Evolutionary conservation across 495 filamentous ascomycete genomes (phyloP).

Genomic region (Penicillium coffeae): DNA sequence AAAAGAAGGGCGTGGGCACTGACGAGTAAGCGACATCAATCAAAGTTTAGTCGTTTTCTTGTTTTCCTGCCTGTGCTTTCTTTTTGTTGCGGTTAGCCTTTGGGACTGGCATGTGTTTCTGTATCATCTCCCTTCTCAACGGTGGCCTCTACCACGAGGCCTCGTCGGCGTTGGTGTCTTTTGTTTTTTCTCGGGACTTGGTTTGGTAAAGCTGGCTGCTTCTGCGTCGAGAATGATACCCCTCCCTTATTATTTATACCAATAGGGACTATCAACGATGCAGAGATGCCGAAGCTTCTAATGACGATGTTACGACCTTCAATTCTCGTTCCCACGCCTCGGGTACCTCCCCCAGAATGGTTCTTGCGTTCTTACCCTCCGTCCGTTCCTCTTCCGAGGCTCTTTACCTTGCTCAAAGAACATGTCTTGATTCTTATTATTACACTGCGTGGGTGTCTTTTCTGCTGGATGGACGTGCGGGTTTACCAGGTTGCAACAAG

Average conservation of each 20-base stretch:
- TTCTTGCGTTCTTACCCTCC: slow-evolving; percentile 3
- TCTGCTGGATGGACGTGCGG: background rate
- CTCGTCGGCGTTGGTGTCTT: slow-evolving; percentile 3
- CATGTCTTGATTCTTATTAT: background rate
- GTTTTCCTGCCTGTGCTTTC: slow-evolving; percentile 8
- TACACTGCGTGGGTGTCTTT: too few species aligned
- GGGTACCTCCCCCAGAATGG: slow-evolving; percentile 13
- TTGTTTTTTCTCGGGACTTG: background rate
- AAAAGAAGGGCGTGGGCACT: slow-evolving; percentile 48
- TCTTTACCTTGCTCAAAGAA: background rate
- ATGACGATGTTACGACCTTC: slow-evolving; percentile 33
- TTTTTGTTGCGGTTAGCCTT: background rate
- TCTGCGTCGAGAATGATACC: background rate
- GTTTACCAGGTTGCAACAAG: background rate
- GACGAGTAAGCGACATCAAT: slow-evolving; percentile 29
- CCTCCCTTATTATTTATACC: slow-evolving; percentile 2
- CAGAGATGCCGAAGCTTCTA: background rate
- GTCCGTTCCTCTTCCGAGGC: background rate
- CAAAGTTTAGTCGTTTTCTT: slow-evolving; percentile 14
- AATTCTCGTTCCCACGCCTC: slow-evolving; percentile 18
- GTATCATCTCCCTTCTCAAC: background rate
- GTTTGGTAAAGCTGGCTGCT: background rate
- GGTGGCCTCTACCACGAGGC: background rate
- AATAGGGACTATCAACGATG: background rate
- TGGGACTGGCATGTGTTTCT: background rate